Conservation (phyloP, 441 rosid genomes). For the Erysimum pusillum region DNA sequence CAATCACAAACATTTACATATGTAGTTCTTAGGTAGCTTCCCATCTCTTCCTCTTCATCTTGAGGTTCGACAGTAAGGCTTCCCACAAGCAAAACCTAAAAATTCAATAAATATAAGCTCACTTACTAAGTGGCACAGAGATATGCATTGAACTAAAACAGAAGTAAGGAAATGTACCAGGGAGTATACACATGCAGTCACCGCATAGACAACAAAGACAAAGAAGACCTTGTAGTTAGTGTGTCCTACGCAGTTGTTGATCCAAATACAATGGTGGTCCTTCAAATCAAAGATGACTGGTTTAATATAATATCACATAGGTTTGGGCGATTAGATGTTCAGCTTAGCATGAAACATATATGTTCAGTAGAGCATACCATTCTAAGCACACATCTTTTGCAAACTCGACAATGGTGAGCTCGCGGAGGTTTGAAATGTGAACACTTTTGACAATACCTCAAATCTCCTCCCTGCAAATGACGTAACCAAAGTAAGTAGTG, state of each 20-base stretch:
- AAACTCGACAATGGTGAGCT: conserved; percentile 94
- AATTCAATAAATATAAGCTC: conserved; percentile 23
- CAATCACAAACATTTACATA: conserved; percentile 61
- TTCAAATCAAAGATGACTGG: conserved; percentile 54
- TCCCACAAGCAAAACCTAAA: conserved; percentile 88
- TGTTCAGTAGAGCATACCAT: conserved; percentile 67
- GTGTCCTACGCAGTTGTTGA: conserved; percentile 94
- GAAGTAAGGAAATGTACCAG: conserved; percentile 60
- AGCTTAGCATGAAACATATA: conserved; percentile 52
- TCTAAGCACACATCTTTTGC: conserved; percentile 87
- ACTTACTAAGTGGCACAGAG: conserved; percentile 6
- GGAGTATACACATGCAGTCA: conserved; percentile 74
- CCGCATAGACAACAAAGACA: conserved; percentile 75
- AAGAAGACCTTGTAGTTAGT: conserved; percentile 92
- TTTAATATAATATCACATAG: conserved; percentile 47
- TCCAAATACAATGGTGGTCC: conserved; percentile 99
- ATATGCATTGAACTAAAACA: neutral
- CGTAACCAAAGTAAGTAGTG: conserved; percentile 15
- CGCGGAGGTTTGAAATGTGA: conserved; percentile 84
- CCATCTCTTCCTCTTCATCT: conserved; percentile 70
- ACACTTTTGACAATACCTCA: conserved; percentile 93
- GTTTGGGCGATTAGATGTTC: conserved; percentile 28
- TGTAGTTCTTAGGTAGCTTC: conserved; percentile 67
- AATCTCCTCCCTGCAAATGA: conserved; percentile 80
- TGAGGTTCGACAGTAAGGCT: conserved; percentile 75